These are phyloP conservation scores for Mortierella alpina DNA, from an alignment of 192 early-diverging fungal species.

Conservation along the genomic window DNA sequence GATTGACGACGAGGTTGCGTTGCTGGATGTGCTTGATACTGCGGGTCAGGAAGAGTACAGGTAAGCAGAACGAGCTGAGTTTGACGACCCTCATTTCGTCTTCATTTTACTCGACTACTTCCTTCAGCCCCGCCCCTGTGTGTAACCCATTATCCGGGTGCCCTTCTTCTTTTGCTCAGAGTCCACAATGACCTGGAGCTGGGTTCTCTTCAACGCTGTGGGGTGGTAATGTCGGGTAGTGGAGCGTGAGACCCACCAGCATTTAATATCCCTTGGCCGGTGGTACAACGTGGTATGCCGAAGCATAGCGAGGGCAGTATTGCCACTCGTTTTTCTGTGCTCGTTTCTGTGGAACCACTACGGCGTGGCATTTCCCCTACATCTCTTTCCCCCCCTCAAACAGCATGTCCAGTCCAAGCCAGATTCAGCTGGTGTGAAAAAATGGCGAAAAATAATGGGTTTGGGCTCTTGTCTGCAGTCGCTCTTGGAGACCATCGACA, in stretches of 20 bases:
- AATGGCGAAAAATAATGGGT: not conserved
- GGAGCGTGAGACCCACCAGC: not conserved
- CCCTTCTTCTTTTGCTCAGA: not conserved
- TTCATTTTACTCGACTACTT: too few relatives aligned
- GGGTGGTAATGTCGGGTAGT: too few relatives aligned
- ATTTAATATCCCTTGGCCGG: not conserved
- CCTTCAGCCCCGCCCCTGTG: too few relatives aligned
- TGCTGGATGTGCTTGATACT: constrained; percentile 94
- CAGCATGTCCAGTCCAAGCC: not conserved
- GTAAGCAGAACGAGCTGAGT: constrained; percentile 38
- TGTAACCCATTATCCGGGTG: constrained; percentile 13
- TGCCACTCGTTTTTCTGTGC: too few relatives aligned
- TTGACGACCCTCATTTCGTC: too few relatives aligned
- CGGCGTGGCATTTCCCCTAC: not conserved
- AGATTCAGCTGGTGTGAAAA: constrained; percentile 5
- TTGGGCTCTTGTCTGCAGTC: constrained; percentile 8
- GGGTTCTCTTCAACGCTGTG: too few relatives aligned
- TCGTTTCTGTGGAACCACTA: not conserved
- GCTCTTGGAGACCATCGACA: too few relatives aligned
- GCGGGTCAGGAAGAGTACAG: constrained; percentile 97
- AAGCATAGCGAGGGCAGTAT: not conserved
- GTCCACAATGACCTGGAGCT: too few relatives aligned
- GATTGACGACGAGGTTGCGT: constrained; percentile 87
- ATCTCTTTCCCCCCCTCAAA: not conserved
- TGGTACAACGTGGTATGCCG: not conserved